Percentiles rank a stretch among this genome's conserved stretches.
Conservation (phyloP, 2,329 filamentous ascomycete genomes). For the Zasmidium cellare region DNA sequence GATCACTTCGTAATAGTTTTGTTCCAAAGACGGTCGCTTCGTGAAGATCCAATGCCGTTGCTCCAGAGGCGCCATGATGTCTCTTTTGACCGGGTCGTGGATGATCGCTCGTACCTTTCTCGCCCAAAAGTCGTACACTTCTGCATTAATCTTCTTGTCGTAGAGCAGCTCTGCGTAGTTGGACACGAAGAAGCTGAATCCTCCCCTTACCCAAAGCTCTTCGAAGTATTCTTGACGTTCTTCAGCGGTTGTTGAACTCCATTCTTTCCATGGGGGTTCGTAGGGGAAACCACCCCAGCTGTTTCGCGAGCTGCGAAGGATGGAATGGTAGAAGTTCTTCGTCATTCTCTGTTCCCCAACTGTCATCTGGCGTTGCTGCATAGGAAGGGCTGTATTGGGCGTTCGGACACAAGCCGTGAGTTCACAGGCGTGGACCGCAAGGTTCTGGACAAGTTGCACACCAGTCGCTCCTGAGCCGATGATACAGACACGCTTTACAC, state of each 20-base stretch:
- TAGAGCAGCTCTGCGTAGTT: slow-evolving; percentile 40
- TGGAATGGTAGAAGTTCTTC: slow-evolving; percentile 40
- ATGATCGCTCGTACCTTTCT: slow-evolving; percentile 49
- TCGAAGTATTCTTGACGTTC: slow-evolving; percentile 48
- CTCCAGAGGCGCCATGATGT: slow-evolving; percentile 54
- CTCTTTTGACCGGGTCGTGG: slow-evolving; percentile 49
- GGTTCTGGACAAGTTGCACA: slow-evolving; percentile 63
- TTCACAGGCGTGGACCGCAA: slow-evolving; percentile 54
- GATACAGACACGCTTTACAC: slow-evolving; percentile 60
- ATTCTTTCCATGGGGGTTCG: slow-evolving; percentile 50
- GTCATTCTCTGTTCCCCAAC: slow-evolving; percentile 54
- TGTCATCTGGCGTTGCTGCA: slow-evolving; percentile 49
- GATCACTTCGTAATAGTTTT: slow-evolving; percentile 46
- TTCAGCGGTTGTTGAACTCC: slow-evolving; percentile 51
- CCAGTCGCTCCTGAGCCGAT: slow-evolving; percentile 66
- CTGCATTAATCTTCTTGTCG: slow-evolving; percentile 41
- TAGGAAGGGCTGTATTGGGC: slow-evolving; percentile 64
- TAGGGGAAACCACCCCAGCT: slow-evolving; percentile 60
- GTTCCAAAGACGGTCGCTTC: slow-evolving; percentile 46
- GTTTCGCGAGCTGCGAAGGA: slow-evolving; percentile 26
- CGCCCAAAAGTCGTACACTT: slow-evolving; percentile 39
- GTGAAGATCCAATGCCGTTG: slow-evolving; percentile 55
- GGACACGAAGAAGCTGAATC: slow-evolving; percentile 41
- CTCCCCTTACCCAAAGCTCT: slow-evolving; percentile 38
- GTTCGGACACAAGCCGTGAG: slow-evolving; percentile 52